These are phyloP conservation scores for Fusarium sp. DNA, from an alignment of 2,329 filamentous ascomycete genomes.

Conservation along the genomic window DNA sequence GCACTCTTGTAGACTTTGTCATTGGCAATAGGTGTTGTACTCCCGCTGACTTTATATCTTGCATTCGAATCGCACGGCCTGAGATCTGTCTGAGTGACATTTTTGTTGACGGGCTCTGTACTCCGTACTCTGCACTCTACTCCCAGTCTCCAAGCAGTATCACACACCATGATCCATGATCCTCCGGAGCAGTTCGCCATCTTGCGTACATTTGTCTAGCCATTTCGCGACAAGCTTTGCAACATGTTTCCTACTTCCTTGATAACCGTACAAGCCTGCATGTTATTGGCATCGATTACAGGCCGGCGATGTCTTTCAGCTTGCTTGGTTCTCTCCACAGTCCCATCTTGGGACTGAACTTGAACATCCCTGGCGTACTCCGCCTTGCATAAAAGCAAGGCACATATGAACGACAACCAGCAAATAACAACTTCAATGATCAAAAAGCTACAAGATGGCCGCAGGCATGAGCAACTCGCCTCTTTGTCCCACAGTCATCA, in stretches of 20 bases:
- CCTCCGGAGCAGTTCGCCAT: constrained; percentile 24
- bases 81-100: constrained; percentile 44
- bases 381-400: constrained; percentile 19
- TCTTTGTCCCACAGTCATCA: constrained; percentile 35
- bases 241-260: constrained; percentile 16
- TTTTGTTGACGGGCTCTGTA: constrained; percentile 20
- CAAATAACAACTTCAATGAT: constrained; percentile 8
- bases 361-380: constrained; percentile 30
- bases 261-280: constrained; percentile 3
- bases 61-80: constrained; percentile 45
- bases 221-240: constrained; percentile 22
- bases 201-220: constrained; percentile 23
- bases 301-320: constrained; percentile 38
- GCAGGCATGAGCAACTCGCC: constrained; percentile 29
- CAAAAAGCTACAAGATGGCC: constrained; percentile 25
- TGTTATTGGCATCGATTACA: constrained; percentile 8
- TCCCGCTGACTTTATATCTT: constrained; percentile 44
- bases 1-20: constrained; percentile 1
- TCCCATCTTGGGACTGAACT: constrained; percentile 39
- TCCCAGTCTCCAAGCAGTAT: constrained; percentile 6
- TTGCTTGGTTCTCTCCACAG: constrained; percentile 43
- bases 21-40: constrained; percentile 36
- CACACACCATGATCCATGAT: constrained; percentile 14
- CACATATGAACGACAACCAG: constrained; percentile 19
- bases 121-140: not conserved